Evolutionary conservation across 768 basidiomycete species (phyloP).

Genomic region (Pisolithus albus): DNA sequence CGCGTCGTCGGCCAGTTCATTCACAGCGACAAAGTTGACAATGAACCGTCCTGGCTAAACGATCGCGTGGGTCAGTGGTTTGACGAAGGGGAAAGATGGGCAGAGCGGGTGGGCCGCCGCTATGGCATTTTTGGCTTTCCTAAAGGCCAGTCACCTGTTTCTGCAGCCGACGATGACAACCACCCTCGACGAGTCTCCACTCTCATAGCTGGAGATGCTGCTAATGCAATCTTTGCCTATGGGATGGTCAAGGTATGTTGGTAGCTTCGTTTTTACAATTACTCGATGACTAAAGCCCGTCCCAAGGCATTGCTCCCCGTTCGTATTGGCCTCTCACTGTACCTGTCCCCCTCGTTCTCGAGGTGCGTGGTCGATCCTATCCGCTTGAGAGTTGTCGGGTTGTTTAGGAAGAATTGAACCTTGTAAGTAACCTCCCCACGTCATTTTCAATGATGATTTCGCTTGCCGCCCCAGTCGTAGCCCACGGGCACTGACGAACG

Average conservation of each 20-base stretch:
- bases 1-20: slow-evolving; percentile 42
- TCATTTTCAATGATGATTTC: slow-evolving; percentile 46
- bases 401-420: slow-evolving; percentile 10
- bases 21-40: slow-evolving; percentile 11
- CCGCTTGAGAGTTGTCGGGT: slow-evolving; percentile 23
- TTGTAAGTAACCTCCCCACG: slow-evolving; percentile 26
- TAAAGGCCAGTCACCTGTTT: slow-evolving; percentile 31
- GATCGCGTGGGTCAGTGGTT: slow-evolving; percentile 51
- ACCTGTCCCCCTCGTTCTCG: slow-evolving; percentile 68
- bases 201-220: slow-evolving; percentile 64
- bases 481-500: slow-evolving; percentile 52
- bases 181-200: slow-evolving; percentile 21
- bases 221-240: slow-evolving; percentile 80
- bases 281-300: background rate
- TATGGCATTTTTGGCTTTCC: slow-evolving; percentile 81
- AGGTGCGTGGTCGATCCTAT: slow-evolving; percentile 59
- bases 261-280: background rate
- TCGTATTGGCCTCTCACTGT: slow-evolving; percentile 66
- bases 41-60: slow-evolving; percentile 34
- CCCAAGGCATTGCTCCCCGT: slow-evolving; percentile 65
- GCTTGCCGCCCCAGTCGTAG: slow-evolving; percentile 76
- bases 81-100: slow-evolving; percentile 71
- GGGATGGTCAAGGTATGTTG: slow-evolving; percentile 61
- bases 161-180: slow-evolving; percentile 2
- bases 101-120: slow-evolving; percentile 59